Base-by-base conservation (phyloP, 495 filamentous ascomycete genomes). In the Xylaria bambusicola region DNA sequence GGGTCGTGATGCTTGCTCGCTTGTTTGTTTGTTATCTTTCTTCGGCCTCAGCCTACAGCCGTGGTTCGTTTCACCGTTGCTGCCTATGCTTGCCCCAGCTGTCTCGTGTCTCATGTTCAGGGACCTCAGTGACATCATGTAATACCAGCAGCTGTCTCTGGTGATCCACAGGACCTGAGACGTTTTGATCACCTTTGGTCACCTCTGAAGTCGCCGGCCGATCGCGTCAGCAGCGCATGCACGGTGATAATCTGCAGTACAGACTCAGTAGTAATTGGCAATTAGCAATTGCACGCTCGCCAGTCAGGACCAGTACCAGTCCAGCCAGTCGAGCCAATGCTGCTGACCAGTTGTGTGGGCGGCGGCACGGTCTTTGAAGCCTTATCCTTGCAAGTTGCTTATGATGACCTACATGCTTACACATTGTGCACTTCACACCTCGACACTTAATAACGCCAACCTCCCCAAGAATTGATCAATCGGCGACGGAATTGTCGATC, bases 91-190 rank as follows among this genome's bases (percentile, higher is more conserved):
- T 12, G 2, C 17, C 27, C 35, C 29, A 20, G 42, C 17, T 6
- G 18, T 46, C 17, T 50, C 17, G 17, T n/a, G n/a, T n/a, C n/a
- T n/a, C n/a, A n/a, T n/a, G n/a, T n/a, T n/a, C n/a, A n/a, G n/a
- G n/a, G n/a, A n/a, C n/a, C n/a, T 21, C 51, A 12, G 24, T 54
- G 51, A 54, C 51, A 54, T 54, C 53, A 47, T 47, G 53, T 56
- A 40, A 36, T 33, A 46, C 26, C 21, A 9, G 8, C 3, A 21
- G 36, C 0, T 26, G 13, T 18, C 18, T 45, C 6, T 17, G 29
- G 23, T 46, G 23, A 15, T 35, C 18, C 13, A 26, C 53, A 42
- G 42, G 24, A 5, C 41, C n/a, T 36, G 29, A 20, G n/a, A 47
- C 41, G 15, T 17, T 17, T 17, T 13, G 6, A 27, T 53, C 15